phyloP scores from a whole-genome alignment of 176 grass and related monocot genomes.

The Bromus sterilis region DNA sequence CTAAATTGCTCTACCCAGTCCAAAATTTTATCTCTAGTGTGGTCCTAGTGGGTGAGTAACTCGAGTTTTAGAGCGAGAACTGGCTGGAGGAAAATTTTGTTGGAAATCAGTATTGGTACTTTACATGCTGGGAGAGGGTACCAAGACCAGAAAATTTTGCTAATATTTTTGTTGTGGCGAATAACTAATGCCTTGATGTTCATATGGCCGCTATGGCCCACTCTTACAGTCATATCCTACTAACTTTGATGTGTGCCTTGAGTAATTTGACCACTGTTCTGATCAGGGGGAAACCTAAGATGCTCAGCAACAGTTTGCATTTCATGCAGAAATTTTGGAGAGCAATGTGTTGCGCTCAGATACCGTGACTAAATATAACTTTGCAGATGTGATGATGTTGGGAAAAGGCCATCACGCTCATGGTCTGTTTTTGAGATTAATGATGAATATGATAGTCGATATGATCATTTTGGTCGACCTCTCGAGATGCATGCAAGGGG shows the following conservation, averaged over 20 bases:
- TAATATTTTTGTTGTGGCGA: neutral
- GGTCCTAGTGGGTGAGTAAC: neutral
- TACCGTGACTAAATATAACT: neutral
- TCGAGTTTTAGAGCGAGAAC: neutral
- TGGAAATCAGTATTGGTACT: neutral
- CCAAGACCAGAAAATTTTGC: neutral
- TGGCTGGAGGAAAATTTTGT: neutral
- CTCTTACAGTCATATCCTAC: neutral
- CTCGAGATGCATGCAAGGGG: neutral
- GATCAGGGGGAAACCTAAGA: neutral
- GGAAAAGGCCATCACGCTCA: neutral
- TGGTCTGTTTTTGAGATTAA: conserved; percentile 1
- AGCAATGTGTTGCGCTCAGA: neutral
- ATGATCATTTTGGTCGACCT: neutral
- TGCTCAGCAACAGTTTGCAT: neutral
- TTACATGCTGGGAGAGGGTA: neutral
- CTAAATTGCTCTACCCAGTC: neutral
- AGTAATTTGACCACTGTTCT: neutral
- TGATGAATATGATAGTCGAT: neutral
- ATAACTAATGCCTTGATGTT: neutral
- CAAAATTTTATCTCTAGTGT: neutral
- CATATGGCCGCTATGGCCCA: neutral
- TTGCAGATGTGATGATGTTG: neutral
- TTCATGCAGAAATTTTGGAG: neutral
- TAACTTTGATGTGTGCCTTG: neutral